Evolutionary conservation across 148 eudicot species (phyloP).

Genomic region (Fagopyrum tataricum): DNA sequence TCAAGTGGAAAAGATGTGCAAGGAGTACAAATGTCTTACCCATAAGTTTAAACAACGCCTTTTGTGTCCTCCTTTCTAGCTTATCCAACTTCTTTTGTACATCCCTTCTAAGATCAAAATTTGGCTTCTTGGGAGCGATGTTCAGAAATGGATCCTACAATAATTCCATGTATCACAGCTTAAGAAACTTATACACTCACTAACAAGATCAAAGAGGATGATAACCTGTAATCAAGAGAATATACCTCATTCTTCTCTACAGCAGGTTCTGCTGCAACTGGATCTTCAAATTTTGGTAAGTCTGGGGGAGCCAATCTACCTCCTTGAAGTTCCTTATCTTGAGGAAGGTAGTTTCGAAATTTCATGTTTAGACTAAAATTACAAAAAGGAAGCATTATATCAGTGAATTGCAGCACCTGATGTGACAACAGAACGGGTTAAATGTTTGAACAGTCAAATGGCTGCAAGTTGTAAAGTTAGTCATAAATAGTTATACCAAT

Average conservation of each 20-base stretch:
- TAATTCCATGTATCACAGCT: constrained; percentile 7
- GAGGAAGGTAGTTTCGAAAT: constrained; percentile 95
- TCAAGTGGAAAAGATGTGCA: not conserved
- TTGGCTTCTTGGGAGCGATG: constrained; percentile 97
- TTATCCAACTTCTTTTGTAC: constrained; percentile 95
- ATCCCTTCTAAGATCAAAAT: constrained; percentile 94
- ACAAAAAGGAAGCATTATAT: not conserved
- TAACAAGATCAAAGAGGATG: not conserved
- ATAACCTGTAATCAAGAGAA: not conserved
- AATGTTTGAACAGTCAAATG: not conserved
- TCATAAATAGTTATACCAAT: not conserved
- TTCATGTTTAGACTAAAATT: constrained; percentile 61
- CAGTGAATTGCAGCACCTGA: not conserved
- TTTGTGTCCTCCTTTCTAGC: constrained; percentile 80
- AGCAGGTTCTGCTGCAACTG: constrained; percentile 55
- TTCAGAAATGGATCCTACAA: constrained; percentile 89
- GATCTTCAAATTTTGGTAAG: constrained; percentile 91
- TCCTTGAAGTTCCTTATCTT: constrained; percentile 91
- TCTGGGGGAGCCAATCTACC: constrained; percentile 86
- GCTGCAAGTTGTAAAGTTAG: not conserved
- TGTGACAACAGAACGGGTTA: not conserved
- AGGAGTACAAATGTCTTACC: constrained; percentile 32
- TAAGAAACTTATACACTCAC: constrained; percentile 4
- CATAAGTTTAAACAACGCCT: constrained; percentile 74
- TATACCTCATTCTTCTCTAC: constrained; percentile 78